A percentile compares a stretch with the other conserved stretches of the same genome.
These are phyloP conservation scores for Cavenderia fasciculata DNA, from an alignment of 78 protist genomes.

Conservation along the genomic window DNA sequence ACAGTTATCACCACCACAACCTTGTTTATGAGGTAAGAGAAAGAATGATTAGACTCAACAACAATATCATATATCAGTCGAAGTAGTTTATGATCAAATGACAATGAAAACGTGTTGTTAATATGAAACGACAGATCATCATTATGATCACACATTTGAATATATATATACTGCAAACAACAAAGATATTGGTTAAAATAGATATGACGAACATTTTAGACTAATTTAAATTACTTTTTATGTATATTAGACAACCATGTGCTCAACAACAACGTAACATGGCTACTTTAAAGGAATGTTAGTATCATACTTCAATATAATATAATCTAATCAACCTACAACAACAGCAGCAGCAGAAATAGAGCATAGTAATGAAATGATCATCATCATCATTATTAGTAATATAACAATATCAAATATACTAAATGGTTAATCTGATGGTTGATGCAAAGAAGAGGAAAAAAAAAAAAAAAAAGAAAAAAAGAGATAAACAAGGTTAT, in stretches of 20 bases:
- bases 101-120: background rate
- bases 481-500: no score
- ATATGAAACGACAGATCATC: background rate
- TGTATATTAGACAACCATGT: conserved; percentile 6
- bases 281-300: conserved; percentile 73
- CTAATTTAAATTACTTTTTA: background rate
- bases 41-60: background rate
- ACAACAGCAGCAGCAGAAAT: background rate
- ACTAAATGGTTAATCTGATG: no score
- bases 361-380: background rate
- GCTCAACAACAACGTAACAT: conserved; percentile 40
- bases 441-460: background rate
- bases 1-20: background rate
- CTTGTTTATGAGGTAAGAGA: background rate
- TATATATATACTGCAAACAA: background rate
- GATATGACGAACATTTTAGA: background rate
- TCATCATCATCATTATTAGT: background rate
- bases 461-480: conserved; percentile 1
- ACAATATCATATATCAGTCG: background rate
- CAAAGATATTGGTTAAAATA: background rate
- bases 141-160: background rate
- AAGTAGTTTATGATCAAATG: no score
- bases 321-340: no score
- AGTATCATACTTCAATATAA: conserved; percentile 2
- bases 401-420: no score